Evolutionary conservation across 2,329 filamentous ascomycete genomes (phyloP).

Genomic region (Westerdykella aurantiaca): DNA sequence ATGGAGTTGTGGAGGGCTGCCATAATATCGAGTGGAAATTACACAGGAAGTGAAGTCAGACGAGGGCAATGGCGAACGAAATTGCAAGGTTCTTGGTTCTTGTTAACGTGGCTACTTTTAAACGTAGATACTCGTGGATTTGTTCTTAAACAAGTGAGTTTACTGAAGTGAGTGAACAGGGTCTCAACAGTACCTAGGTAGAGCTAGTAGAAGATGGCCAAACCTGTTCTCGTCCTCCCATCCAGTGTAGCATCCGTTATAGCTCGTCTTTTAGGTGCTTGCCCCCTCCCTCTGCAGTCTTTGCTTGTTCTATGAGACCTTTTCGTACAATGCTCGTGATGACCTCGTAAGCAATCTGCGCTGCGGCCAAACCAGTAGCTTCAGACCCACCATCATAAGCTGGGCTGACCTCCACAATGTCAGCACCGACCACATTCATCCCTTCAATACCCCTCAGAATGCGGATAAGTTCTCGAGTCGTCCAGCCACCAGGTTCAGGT

Average conservation of each 20-base stretch:
- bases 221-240: no score
- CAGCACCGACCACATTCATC: slow-evolving; percentile 80
- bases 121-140: no score
- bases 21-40: no score
- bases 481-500: slow-evolving; percentile 87
- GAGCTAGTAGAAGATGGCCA: no score
- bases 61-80: no score
- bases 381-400: slow-evolving; percentile 77
- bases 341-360: slow-evolving; percentile 82
- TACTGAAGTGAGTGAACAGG: no score
- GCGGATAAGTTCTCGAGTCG: slow-evolving; percentile 76
- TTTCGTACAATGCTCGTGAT: slow-evolving; percentile 67
- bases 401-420: slow-evolving; percentile 83
- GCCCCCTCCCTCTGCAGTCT: slow-evolving; percentile 11
- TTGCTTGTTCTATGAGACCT: slow-evolving; percentile 41
- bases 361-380: slow-evolving; percentile 74
- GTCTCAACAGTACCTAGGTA: no score
- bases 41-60: no score
- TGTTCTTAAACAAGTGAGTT: no score
- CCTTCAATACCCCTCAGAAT: slow-evolving; percentile 76
- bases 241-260: not conserved
- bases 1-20: no score
- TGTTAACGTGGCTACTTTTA: no score
- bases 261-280: slow-evolving; percentile 24
- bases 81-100: no score